Base-by-base conservation (phyloP, 495 filamentous ascomycete species). In the Penicillium paxilli region DNA sequence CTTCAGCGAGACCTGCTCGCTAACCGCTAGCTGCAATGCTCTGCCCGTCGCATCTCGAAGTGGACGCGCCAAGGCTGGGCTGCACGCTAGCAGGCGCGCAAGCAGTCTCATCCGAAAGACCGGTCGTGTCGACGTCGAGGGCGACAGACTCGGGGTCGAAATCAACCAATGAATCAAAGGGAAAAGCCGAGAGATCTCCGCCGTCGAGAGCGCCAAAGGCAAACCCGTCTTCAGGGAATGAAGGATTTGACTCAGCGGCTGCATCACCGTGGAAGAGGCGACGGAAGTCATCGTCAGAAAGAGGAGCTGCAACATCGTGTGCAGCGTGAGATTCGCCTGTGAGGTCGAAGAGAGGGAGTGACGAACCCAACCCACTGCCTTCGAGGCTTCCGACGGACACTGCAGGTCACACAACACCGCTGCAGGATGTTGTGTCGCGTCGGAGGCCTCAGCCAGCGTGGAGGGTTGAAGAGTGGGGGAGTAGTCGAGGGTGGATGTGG, bases 351-450 rank as follows among this genome's bases (percentile, higher is more conserved):
- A 80, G 73, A 66, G 75, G 67, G 74, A 80, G 63, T 69, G 80
- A 71, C 6, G 8, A 4, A 71, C 69, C 26, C 26, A n/a, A 70
- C 68, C 70, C 78, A 57, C 66, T 65, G 72, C 73, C 78, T 71
- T 83, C 82, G 86, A 80, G 76, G 78, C 80, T 77, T 73, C 79
- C 83, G 86, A 92, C 86, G 84, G 94, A 97, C 94, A 98, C 94
- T 87, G 94, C 94, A 96, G 94, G 94, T 93, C 94, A 81, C 90
- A 97, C 93, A 97, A 96, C 92, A 96, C 86, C 91, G 82, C 93
- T 80, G 94, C 94, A 96, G 94, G 90, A 96, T 96, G 93, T 96
- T 96, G 93, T 97, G 92, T 92, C 94, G 82, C 74, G 80, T 94
- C 90, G 83, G 88, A 79, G 77, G 88, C 86, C 80, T 82, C 80